These are phyloP conservation scores for Stylonectria norvegica DNA, from an alignment of 2,329 filamentous ascomycete genomes.

Conservation along the genomic window DNA sequence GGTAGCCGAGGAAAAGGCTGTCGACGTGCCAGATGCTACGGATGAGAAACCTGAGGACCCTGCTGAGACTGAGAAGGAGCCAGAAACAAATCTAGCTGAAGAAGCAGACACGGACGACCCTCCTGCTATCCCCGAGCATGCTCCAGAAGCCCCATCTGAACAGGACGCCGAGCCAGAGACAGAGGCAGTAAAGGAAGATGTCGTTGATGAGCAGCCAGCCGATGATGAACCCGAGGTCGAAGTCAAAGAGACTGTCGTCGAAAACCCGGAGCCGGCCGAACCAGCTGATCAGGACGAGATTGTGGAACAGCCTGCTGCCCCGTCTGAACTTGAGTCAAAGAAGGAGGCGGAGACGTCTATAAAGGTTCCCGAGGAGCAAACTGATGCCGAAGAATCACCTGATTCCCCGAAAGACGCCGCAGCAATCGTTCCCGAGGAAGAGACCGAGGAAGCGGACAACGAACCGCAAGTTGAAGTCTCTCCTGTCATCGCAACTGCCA, in stretches of 20 bases:
- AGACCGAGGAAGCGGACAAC: conserved; percentile 3
- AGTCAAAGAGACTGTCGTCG: too few relatives aligned
- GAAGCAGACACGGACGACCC: not conserved
- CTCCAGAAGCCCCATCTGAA: not conserved
- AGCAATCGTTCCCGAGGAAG: too few relatives aligned
- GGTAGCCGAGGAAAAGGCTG: too few relatives aligned
- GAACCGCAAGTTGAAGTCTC: not conserved
- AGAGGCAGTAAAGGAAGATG: conserved; percentile 2
- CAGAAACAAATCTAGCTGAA: conserved; percentile 2
- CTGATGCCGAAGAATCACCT: conserved; percentile 4
- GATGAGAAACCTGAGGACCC: not conserved
- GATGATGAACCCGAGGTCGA: too few relatives aligned
- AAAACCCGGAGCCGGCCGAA: too few relatives aligned
- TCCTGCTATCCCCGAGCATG: not conserved
- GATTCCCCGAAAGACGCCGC: too few relatives aligned
- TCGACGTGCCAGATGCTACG: too few relatives aligned
- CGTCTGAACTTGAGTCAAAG: conserved; percentile 1
- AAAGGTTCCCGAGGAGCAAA: conserved; percentile 12
- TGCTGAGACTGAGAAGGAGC: conserved; percentile 1
- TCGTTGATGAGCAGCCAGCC: too few relatives aligned
- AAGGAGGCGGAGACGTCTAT: conserved; percentile 2
- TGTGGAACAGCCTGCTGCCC: conserved; percentile 2
- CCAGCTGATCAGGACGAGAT: not conserved
- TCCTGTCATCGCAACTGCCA: not conserved
- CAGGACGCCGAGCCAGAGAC: conserved; percentile 3